These are phyloP conservation scores for Meira nashicola DNA, from an alignment of 1,284 basidiomycete species.

Conservation along the genomic window DNA sequence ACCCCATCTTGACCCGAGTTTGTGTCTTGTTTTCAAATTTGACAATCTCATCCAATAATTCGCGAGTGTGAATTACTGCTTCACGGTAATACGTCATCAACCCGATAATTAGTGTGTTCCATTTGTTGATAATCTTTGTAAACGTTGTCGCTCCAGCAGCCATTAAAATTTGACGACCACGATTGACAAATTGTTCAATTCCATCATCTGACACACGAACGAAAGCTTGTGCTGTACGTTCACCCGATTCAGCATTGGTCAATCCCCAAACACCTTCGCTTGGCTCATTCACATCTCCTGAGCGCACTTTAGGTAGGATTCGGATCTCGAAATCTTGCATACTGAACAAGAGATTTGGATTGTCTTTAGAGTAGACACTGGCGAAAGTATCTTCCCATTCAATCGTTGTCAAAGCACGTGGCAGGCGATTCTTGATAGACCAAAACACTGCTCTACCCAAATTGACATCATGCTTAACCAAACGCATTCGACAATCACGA, in stretches of 20 bases:
- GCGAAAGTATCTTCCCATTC: constrained; percentile 67
- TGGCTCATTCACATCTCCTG: constrained; percentile 91
- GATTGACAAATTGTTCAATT: constrained; percentile 58
- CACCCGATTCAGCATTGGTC: constrained; percentile 87
- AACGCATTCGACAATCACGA: constrained; percentile 93
- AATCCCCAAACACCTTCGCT: constrained; percentile 98
- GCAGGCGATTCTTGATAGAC: constrained; percentile 97
- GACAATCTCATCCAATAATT: constrained; percentile 60
- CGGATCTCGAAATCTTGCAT: constrained; percentile 98
- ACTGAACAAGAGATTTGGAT: constrained; percentile 94
- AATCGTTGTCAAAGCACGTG: constrained; percentile 92
- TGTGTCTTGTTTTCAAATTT: constrained; percentile 59
- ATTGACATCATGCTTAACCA: constrained; percentile 99
- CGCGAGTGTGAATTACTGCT: constrained; percentile 96
- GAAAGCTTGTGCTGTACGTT: constrained; percentile 95
- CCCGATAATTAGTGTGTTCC: constrained; percentile 74
- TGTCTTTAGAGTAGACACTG: constrained; percentile 87
- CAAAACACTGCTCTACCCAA: constrained; percentile 95
- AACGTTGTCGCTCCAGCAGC: constrained; percentile 97
- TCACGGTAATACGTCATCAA: constrained; percentile 96
- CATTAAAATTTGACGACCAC: constrained; percentile 92
- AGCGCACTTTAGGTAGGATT: constrained; percentile 90
- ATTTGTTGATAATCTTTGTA: constrained; percentile 99
- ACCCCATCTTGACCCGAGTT: constrained; percentile 96
- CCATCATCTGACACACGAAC: constrained; percentile 92